Percentiles rank a stretch among this genome's conserved stretches.
Conservation (phyloP, 2,329 filamentous ascomycete genomes). For the Aspergillus persii region DNA sequence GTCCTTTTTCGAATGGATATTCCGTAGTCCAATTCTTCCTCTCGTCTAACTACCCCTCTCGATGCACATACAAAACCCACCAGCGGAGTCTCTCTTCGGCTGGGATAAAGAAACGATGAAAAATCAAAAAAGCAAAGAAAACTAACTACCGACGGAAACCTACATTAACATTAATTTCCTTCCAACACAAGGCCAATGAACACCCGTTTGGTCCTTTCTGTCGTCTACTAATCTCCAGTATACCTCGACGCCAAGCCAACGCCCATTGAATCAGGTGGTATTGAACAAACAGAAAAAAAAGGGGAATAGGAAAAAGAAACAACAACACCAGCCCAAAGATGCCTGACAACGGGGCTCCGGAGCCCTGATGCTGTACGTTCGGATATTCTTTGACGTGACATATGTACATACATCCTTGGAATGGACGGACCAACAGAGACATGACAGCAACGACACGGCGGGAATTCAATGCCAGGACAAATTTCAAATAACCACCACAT, state of each 20-base stretch:
- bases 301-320: neutral
- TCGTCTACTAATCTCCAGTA: neutral
- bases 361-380: neutral
- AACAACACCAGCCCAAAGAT: neutral
- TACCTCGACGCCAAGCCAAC: neutral
- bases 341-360: neutral
- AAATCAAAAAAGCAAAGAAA: neutral
- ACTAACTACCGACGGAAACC: neutral
- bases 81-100: neutral
- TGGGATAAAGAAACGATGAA: neutral
- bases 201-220: neutral
- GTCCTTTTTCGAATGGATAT: neutral
- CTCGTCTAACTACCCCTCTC: neutral
- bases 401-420: neutral
- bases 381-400: neutral
- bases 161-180: neutral
- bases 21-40: neutral
- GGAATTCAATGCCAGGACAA: neutral
- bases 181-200: neutral
- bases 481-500: neutral
- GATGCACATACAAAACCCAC: neutral
- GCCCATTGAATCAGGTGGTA: neutral
- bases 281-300: neutral
- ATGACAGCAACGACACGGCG: neutral
- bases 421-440: neutral